Base-by-base conservation (phyloP, 1,284 basidiomycete genomes). In the Cutaneotrichosporon dermatis region DNA sequence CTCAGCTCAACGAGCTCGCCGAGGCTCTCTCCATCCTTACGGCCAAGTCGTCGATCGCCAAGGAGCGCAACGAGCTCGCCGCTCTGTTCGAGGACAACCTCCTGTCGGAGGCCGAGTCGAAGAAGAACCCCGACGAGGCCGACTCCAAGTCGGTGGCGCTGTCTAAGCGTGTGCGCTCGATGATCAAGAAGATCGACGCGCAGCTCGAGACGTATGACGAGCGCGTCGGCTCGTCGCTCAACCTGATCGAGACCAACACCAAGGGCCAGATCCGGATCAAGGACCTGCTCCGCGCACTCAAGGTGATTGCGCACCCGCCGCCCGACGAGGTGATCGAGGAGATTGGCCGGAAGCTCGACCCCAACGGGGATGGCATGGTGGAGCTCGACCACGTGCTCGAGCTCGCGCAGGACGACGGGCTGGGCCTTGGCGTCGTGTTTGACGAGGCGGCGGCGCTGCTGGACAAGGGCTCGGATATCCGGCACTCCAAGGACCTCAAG, bases 41-140 rank as follows among this genome's bases (percentile, higher is more conserved):
- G n/a, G 89, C 95, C 62, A 95, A 92, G 77, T 97, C 92, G n/a
- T 92, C 89, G 63, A 95, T 99, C 48, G 83, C 97, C 63, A 94
- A 97, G 80, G 95, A 99, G 79, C 87, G 95, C 54, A 87, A 89
- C 69, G 95, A 99, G 78, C 83, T 99, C 13, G 85, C 88, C 49
- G 83, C 84, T 15, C 81, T 99, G 37, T 92, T 98, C 85, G 87
- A 92, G 71, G 92, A 98, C 79, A 95, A 95, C 77, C 76, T 92
- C 65, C 83, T 86, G 69, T 88, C 90, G 5, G 91, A 92, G 74
- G 89, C 92, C 81, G 76, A 78, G 71, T 77, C 76, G 51, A 78
- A 79, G 60, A 67, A 74, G 52, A 67, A 74, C 54, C 74, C 74
- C 41, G 74, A 77, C 35, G 76, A 76, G 58, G 63, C 70, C 35